Conservation (phyloP, 768 basidiomycete genomes). For the Pisolithus microcarpus region DNA sequence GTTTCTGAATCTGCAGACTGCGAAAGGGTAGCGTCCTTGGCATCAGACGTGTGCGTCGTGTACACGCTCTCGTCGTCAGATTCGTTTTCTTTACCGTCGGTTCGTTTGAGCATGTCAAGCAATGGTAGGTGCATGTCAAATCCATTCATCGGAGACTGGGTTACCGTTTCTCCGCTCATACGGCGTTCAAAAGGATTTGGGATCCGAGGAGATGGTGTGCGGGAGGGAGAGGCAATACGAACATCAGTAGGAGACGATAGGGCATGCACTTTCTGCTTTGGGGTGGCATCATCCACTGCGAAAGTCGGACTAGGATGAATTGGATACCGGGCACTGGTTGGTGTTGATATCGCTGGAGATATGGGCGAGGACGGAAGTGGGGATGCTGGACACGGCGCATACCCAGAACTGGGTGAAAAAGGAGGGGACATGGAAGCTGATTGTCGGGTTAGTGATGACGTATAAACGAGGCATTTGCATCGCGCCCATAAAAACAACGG, state of each 20-base stretch:
- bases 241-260: conserved; percentile 17
- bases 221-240: conserved; percentile 24
- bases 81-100: conserved; percentile 15
- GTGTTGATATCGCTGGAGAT: conserved; percentile 8
- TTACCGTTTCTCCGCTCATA: conserved; percentile 63
- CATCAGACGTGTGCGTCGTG: conserved; percentile 22
- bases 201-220: conserved; percentile 37
- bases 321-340: conserved; percentile 12
- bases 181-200: conserved; percentile 89
- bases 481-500: no score
- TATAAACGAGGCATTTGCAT: not conserved
- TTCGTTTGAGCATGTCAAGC: conserved; percentile 45
- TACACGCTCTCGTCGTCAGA: conserved; percentile 31
- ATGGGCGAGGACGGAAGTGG: conserved; percentile 22
- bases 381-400: conserved; percentile 29
- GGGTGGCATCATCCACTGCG: conserved; percentile 1
- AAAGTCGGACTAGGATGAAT: conserved; percentile 12
- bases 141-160: conserved; percentile 17
- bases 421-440: conserved; percentile 27
- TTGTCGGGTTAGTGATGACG: not conserved
- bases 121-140: conserved; percentile 40
- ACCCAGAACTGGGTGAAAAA: conserved; percentile 27
- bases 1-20: conserved; percentile 25
- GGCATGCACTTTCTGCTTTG: conserved; percentile 11
- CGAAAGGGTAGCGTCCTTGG: conserved; percentile 16